Conservation (phyloP, 2,329 filamentous ascomycete species). For the Teratosphaeria nubilosa region DNA sequence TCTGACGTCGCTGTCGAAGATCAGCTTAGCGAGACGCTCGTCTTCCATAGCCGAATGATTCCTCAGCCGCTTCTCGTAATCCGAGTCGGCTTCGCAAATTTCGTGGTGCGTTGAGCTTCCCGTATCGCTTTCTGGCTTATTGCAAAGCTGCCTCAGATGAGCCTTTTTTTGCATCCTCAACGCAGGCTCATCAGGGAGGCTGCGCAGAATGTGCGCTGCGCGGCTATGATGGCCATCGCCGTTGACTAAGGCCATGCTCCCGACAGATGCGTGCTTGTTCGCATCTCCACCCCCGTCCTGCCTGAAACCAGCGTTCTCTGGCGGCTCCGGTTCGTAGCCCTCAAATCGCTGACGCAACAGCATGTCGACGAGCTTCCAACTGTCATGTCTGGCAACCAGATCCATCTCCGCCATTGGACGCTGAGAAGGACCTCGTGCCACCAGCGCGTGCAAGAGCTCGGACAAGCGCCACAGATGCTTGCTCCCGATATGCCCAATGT, state of each 20-base stretch:
- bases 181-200: not conserved
- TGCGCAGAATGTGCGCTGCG: not conserved
- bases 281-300: not conserved
- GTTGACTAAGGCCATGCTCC: not conserved
- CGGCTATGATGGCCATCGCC: not conserved
- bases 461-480: not conserved
- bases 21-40: not conserved
- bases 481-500: not conserved
- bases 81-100: not conserved
- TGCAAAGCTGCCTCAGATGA: not conserved
- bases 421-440: not conserved
- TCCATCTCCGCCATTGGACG: not conserved
- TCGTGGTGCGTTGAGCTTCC: not conserved
- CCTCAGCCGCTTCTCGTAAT: not conserved
- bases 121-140: not conserved
- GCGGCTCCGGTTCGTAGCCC: not conserved
- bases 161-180: not conserved
- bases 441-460: not conserved
- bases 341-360: not conserved
- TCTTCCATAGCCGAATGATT: not conserved
- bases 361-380: not conserved
- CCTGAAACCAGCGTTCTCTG: not conserved
- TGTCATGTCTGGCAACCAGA: not conserved
- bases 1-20: not conserved
- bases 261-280: not conserved